These are phyloP conservation scores for Clitopilus passeckerianus DNA, from an alignment of 768 basidiomycete genomes.

Conservation along the genomic window DNA sequence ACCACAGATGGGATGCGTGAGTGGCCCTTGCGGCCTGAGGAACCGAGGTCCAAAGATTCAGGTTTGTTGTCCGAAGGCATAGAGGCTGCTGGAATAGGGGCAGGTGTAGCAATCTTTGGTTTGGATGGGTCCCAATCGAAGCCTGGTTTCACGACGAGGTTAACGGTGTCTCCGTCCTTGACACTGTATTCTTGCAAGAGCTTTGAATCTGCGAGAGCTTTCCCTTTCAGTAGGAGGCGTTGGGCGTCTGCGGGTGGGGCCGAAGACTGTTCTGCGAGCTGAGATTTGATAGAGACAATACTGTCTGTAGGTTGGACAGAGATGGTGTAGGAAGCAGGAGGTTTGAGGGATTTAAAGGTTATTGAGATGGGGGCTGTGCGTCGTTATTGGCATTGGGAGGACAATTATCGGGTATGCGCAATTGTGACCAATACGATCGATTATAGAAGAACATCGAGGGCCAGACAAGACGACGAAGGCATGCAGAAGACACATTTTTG, in stretches of 20 bases:
- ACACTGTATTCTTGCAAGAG: constrained; percentile 88
- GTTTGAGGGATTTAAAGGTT: constrained; percentile 91
- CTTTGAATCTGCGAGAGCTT: constrained; percentile 85
- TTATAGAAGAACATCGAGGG: neutral
- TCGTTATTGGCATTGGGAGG: neutral
- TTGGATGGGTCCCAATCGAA: constrained; percentile 57
- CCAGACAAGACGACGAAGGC: neutral
- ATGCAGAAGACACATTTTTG: neutral
- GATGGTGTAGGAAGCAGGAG: constrained; percentile 70
- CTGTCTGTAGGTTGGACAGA: constrained; percentile 78
- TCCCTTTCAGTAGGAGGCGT: constrained; percentile 89
- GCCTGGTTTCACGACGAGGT: constrained; percentile 81
- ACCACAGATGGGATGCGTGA: constrained; percentile 74
- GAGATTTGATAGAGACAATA: constrained; percentile 72
- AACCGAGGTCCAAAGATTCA: constrained; percentile 19
- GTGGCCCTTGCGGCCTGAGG: constrained; percentile 37
- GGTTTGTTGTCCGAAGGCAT: constrained; percentile 13
- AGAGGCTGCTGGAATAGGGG: constrained; percentile 8
- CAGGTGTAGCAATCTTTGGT: constrained; percentile 16
- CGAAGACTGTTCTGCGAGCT: constrained; percentile 57
- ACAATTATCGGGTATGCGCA: neutral
- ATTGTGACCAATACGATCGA: neutral
- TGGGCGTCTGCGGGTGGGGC: constrained; percentile 81
- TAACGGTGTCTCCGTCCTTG: constrained; percentile 76
- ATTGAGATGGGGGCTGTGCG: constrained; percentile 51